phyloP scores from a whole-genome alignment of 1,284 basidiomycete species.

The Marasmius oreades region DNA sequence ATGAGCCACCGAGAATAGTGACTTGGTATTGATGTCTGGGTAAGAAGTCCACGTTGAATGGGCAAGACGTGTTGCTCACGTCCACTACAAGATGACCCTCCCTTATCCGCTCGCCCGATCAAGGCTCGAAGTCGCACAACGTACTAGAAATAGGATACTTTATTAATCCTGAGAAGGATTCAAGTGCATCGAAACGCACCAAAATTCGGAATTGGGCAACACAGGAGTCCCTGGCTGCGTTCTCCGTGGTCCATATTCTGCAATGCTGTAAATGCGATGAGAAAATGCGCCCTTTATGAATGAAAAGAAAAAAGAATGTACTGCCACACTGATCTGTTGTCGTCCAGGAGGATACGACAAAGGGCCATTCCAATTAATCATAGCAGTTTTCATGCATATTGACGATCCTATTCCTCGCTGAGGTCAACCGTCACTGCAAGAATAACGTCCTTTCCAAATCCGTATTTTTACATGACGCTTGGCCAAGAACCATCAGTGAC shows the following conservation, averaged over 20 bases:
- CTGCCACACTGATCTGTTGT: slow-evolving; percentile 17
- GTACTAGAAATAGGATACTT: neutral
- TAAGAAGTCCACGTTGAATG: neutral
- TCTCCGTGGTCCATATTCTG: slow-evolving; percentile 14
- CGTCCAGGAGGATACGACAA: slow-evolving; percentile 12
- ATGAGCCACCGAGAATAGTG: slow-evolving; percentile 10
- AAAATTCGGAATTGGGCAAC: slow-evolving; percentile 15
- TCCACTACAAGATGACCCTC: slow-evolving; percentile 11
- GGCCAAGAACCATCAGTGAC: slow-evolving; percentile 29
- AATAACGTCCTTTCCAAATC: slow-evolving; percentile 26
- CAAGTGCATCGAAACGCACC: neutral
- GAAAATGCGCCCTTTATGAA: neutral
- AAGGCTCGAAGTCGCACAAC: slow-evolving; percentile 13
- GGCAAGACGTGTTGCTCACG: neutral
- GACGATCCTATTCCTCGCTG: slow-evolving; percentile 19
- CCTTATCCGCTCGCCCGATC: slow-evolving; percentile 8
- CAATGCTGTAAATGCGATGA: slow-evolving; percentile 5
- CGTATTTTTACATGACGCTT: slow-evolving; percentile 24
- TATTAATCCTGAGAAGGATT: neutral
- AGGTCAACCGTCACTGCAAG: slow-evolving; percentile 20
- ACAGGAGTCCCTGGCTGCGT: slow-evolving; percentile 13
- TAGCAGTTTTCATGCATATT: slow-evolving; percentile 28
- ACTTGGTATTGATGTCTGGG: neutral
- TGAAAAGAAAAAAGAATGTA: slow-evolving; percentile 2
- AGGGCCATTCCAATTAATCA: slow-evolving; percentile 10